phyloP scores from a whole-genome alignment of 1,139 yeast genomes.

The Candida sanyaensis region DNA sequence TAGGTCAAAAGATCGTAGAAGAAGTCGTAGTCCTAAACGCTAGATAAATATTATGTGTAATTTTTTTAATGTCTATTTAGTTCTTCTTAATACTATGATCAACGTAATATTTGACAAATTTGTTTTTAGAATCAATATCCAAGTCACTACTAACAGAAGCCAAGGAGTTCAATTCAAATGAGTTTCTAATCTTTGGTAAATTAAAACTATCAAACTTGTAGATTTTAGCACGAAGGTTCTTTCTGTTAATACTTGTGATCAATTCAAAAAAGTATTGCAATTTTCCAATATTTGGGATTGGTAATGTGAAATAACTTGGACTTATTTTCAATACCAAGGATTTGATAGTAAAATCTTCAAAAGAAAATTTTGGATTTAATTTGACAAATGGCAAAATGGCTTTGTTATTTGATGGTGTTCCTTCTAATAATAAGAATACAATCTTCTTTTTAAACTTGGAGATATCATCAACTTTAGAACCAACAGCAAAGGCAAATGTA shows the following conservation, averaged over 20 bases:
- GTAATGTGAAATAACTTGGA: slow-evolving; percentile 36
- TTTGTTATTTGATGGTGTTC: slow-evolving; percentile 69
- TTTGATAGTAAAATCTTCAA: slow-evolving; percentile 33
- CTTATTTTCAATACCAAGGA: slow-evolving; percentile 45
- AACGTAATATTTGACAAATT: slow-evolving; percentile 37
- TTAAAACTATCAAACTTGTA: slow-evolving; percentile 18
- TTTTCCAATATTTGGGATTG: slow-evolving; percentile 28
- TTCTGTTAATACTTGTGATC: slow-evolving; percentile 23
- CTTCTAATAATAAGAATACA: slow-evolving; percentile 61
- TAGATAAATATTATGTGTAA: too few species aligned
- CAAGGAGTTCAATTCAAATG: slow-evolving; percentile 34
- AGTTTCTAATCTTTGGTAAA: slow-evolving; percentile 17
- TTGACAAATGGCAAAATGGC: slow-evolving; percentile 51
- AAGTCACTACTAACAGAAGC: slow-evolving; percentile 29
- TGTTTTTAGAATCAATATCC: slow-evolving; percentile 27
- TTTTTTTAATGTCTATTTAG: neutral
- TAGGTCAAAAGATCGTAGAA: slow-evolving; percentile 6
- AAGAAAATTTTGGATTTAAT: slow-evolving; percentile 17
- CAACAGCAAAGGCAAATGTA: slow-evolving; percentile 26
- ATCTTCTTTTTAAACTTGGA: slow-evolving; percentile 30
- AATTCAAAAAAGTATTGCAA: slow-evolving; percentile 27
- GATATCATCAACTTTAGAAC: slow-evolving; percentile 20
- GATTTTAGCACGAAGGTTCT: slow-evolving; percentile 26
- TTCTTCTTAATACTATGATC: slow-evolving; percentile 17
- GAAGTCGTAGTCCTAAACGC: slow-evolving; percentile 5